These are phyloP conservation scores for Stereum hirsutum DNA, from an alignment of 1,284 basidiomycete genomes.

Conservation along the genomic window DNA sequence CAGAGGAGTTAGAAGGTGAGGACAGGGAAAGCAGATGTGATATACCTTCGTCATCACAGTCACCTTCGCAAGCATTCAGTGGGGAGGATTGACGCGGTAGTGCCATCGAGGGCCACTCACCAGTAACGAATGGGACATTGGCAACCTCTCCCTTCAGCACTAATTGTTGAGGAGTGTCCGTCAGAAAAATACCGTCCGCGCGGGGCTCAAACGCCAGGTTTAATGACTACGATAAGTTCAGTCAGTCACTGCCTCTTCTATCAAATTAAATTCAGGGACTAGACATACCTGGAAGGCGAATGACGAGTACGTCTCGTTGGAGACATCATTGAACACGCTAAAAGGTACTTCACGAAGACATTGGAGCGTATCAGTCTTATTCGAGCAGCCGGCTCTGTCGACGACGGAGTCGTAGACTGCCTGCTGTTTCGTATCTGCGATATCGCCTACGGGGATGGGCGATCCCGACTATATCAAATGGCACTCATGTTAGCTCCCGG, in stretches of 20 bases:
- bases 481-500: conserved; percentile 19
- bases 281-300: conserved; percentile 7
- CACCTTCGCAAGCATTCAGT: background rate
- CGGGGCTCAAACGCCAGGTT: conserved; percentile 17
- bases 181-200: conserved; percentile 20
- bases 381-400: conserved; percentile 19
- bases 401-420: conserved; percentile 22
- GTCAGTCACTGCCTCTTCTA: background rate
- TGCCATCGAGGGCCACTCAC: conserved; percentile 6
- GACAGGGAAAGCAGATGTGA: no score
- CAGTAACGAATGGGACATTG: conserved; percentile 19
- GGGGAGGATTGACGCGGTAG: background rate
- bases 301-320: conserved; percentile 15
- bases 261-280: background rate
- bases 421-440: conserved; percentile 20
- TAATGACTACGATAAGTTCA: background rate
- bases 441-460: conserved; percentile 19
- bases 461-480: no score
- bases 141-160: conserved; percentile 15
- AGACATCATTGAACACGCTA: conserved; percentile 18
- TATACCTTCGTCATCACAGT: conserved; percentile 1
- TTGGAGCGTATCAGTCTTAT: conserved; percentile 22
- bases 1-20: no score
- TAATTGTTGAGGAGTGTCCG: conserved; percentile 13
- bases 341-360: conserved; percentile 28